A percentile compares a stretch with the other conserved stretches of the same genome.
These are phyloP conservation scores for Aspergillus tanneri DNA, from an alignment of 2,329 filamentous ascomycete genomes.

Conservation along the genomic window DNA sequence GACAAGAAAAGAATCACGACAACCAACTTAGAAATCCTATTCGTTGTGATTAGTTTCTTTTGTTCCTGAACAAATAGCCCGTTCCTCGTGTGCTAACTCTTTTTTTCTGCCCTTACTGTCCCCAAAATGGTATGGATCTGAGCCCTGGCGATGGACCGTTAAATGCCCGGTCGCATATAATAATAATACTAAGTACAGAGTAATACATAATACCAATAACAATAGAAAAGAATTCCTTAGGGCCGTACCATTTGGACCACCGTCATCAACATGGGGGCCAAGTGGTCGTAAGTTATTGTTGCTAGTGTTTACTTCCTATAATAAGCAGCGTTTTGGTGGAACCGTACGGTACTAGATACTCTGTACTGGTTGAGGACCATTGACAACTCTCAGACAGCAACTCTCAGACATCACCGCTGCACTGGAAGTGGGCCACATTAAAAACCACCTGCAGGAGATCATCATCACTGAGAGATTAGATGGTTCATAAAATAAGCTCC, in stretches of 20 bases:
- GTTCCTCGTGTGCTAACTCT: conserved; percentile 1
- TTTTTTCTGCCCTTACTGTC: conserved; percentile 5
- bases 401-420: background rate
- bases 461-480: conserved; percentile 4
- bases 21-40: background rate
- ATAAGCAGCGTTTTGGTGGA: too few relatives aligned
- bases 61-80: background rate
- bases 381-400: background rate
- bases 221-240: too few relatives aligned
- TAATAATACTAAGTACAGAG: background rate
- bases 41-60: background rate
- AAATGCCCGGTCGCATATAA: background rate
- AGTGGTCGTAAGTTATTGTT: background rate
- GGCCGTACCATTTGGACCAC: too few relatives aligned
- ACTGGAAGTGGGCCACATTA: conserved; percentile 4
- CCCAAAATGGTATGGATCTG: conserved; percentile 19
- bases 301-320: too few relatives aligned
- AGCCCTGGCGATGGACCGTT: conserved; percentile 12
- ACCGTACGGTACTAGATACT: too few relatives aligned
- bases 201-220: too few relatives aligned
- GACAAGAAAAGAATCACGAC: background rate
- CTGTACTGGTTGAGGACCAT: too few relatives aligned
- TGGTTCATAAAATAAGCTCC: background rate
- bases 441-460: conserved; percentile 12
- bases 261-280: too few relatives aligned